A percentile compares a stretch with the other conserved stretches of the same genome.
Conservation (phyloP, 2,329 filamentous ascomycete genomes). For the Spiromastix sp. region DNA sequence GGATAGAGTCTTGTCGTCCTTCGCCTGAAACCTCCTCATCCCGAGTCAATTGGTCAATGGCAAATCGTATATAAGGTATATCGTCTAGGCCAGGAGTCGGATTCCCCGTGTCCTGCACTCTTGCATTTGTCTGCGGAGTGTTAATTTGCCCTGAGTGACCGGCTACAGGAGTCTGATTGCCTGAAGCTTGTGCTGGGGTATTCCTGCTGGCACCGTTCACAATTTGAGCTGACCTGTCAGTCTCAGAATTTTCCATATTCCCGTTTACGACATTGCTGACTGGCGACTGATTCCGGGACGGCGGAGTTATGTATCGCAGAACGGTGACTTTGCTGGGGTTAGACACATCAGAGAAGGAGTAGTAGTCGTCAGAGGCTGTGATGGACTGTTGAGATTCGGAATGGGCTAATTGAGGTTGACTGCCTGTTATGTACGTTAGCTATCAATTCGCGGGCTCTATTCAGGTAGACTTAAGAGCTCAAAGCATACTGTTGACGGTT, state of each 20-base stretch:
- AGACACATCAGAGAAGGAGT: conserved; percentile 36
- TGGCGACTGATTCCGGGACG: conserved; percentile 23
- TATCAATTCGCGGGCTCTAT: no score
- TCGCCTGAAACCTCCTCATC: conserved; percentile 54
- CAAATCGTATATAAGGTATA: conserved; percentile 79
- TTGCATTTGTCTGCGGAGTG: conserved; percentile 20
- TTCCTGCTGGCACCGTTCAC: conserved; percentile 2
- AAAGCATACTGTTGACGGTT: conserved; percentile 32
- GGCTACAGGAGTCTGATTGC: conserved; percentile 6
- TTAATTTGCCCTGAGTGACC: conserved; percentile 16
- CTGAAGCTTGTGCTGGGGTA: neutral
- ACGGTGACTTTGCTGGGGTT: conserved; percentile 28
- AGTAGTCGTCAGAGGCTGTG: conserved; percentile 40
- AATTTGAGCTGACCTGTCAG: conserved; percentile 6
- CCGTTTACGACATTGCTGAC: conserved; percentile 17
- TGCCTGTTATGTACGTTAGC: conserved; percentile 30
- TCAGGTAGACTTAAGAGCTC: no score
- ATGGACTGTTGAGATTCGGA: conserved; percentile 37
- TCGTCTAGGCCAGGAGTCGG: conserved; percentile 72
- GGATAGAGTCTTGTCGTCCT: conserved; percentile 39
- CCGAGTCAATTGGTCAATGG: conserved; percentile 74
- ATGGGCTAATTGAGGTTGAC: conserved; percentile 33
- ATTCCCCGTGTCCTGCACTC: conserved; percentile 26
- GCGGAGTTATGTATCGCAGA: conserved; percentile 35
- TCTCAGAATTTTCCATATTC: conserved; percentile 17